Evolutionary conservation across 306 rosid genomes (phyloP).

Genomic region (Pterocarpus santalinus): DNA sequence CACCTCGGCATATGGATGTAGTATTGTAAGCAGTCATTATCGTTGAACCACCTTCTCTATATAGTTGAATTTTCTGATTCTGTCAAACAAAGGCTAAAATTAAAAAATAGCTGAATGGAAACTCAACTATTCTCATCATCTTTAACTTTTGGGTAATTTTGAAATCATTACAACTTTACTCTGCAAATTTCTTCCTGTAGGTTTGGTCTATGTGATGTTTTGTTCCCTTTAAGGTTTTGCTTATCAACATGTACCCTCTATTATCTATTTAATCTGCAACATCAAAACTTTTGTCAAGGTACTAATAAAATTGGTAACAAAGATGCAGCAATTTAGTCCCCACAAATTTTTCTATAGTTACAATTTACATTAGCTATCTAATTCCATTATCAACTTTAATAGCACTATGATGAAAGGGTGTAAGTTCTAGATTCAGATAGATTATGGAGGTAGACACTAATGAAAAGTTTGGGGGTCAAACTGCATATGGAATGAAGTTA

Average conservation of each 20-base stretch:
- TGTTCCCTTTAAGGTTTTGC: too few relatives aligned
- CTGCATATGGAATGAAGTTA: background rate
- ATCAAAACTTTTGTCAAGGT: background rate
- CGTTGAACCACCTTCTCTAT: background rate
- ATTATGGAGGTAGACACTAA: background rate
- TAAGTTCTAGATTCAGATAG: constrained; percentile 7
- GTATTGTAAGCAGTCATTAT: constrained; percentile 63
- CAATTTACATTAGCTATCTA: too few relatives aligned
- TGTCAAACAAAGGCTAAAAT: background rate
- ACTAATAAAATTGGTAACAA: background rate
- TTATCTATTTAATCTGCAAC: too few relatives aligned
- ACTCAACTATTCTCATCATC: background rate
- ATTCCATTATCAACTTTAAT: too few relatives aligned
- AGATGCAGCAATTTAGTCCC: background rate
- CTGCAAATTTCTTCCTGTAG: too few relatives aligned
- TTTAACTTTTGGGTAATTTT: background rate
- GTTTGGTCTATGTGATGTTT: too few relatives aligned
- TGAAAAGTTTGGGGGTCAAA: constrained; percentile 10
- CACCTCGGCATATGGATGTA: constrained; percentile 93
- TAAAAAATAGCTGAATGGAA: too few relatives aligned
- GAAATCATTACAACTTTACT: too few relatives aligned
- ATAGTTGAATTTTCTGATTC: constrained; percentile 37
- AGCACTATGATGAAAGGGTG: background rate
- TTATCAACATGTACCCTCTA: too few relatives aligned
- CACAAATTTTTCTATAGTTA: too few relatives aligned